Evolutionary conservation across 169 alveolate genomes (phyloP).

Genomic region (Toxoplasma gondii): DNA sequence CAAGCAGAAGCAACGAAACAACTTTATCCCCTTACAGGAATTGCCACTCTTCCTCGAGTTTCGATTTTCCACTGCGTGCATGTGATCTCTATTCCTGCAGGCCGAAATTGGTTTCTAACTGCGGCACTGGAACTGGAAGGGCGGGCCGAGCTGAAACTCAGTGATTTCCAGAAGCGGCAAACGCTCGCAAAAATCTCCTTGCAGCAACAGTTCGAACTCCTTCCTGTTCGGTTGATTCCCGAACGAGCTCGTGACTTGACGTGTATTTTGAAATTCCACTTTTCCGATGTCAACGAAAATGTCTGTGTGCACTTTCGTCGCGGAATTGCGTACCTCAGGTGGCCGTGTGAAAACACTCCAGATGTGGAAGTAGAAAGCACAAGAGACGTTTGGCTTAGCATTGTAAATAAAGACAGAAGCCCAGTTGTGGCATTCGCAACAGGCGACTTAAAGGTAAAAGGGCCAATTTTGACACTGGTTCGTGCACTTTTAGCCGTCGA

Average conservation of each 20-base stretch:
- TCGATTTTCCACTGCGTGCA: not conserved
- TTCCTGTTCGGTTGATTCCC: constrained; percentile 44
- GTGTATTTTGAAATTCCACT: not conserved
- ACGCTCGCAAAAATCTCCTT: constrained; percentile 25
- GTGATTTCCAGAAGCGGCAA: constrained; percentile 52
- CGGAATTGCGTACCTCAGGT: constrained; percentile 20
- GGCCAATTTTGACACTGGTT: constrained; percentile 33
- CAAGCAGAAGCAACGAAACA: no score
- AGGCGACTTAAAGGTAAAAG: constrained; percentile 34
- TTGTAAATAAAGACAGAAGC: constrained; percentile 34
- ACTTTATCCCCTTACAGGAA: no score
- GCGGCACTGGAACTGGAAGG: constrained; percentile 56
- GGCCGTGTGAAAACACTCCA: constrained; percentile 19
- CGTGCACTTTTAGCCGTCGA: constrained; percentile 30
- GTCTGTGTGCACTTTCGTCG: constrained; percentile 44
- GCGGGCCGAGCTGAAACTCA: not conserved
- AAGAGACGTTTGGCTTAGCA: constrained; percentile 24
- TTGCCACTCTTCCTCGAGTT: no score
- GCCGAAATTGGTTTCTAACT: constrained; percentile 54
- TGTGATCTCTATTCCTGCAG: constrained; percentile 23
- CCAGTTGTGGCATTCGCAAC: constrained; percentile 34
- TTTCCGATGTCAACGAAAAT: not conserved
- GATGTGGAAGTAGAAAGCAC: constrained; percentile 43
- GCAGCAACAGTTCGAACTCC: constrained; percentile 35
- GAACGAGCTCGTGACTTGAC: constrained; percentile 32